phyloP scores from a whole-genome alignment of 768 basidiomycete genomes.

The Cyclocybe aegerita region DNA sequence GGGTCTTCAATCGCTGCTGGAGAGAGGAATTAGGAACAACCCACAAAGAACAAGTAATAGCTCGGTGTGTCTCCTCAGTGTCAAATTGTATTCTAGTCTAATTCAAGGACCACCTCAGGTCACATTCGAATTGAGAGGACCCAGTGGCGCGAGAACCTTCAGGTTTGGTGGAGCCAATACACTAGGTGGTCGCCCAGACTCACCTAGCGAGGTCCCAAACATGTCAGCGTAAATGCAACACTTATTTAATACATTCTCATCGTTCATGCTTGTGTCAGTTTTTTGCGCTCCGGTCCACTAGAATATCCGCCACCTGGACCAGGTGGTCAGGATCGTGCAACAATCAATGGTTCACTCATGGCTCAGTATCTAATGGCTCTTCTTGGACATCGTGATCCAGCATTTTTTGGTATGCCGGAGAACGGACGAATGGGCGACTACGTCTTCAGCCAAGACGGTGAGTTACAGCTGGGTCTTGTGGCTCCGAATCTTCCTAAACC shows the following conservation, averaged over 20 bases:
- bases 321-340: slow-evolving; percentile 24
- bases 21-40: slow-evolving; percentile 28
- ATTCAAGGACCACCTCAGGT: slow-evolving; percentile 11
- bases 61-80: slow-evolving; percentile 11
- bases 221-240: slow-evolving; percentile 50
- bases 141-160: slow-evolving; percentile 21
- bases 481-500: background rate
- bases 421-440: slow-evolving; percentile 83
- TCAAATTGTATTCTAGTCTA: background rate
- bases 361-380: slow-evolving; percentile 71
- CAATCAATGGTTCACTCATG: slow-evolving; percentile 63
- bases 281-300: slow-evolving; percentile 24
- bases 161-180: slow-evolving; percentile 28
- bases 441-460: slow-evolving; percentile 89
- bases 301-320: slow-evolving; percentile 21
- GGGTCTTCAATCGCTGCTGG: slow-evolving; percentile 34
- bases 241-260: background rate
- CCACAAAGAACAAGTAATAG: slow-evolving; percentile 10
- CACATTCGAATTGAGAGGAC: slow-evolving; percentile 27
- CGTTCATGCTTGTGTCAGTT: slow-evolving; percentile 31
- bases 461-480: background rate
- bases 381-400: slow-evolving; percentile 49
- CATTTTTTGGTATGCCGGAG: slow-evolving; percentile 45
- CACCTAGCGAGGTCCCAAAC: slow-evolving; percentile 32
- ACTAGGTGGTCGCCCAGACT: slow-evolving; percentile 12